A percentile compares a stretch with the other conserved stretches of the same genome.
phyloP scores from a whole-genome alignment of 495 filamentous ascomycete genomes.

The Sphaerosporella brunnea region DNA sequence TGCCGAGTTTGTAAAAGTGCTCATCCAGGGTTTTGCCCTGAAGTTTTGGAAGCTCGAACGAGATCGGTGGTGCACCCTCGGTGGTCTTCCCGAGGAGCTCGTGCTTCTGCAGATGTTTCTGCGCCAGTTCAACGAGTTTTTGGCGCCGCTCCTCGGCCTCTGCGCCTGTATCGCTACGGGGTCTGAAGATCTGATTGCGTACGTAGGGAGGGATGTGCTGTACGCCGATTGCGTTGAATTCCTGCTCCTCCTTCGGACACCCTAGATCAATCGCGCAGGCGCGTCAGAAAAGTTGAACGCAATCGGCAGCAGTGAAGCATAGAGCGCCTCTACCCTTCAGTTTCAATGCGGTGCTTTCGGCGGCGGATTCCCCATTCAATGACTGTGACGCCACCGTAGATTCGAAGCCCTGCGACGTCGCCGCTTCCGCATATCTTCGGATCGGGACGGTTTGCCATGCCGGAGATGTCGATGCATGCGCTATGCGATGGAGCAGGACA shows the following conservation, averaged over 20 bases:
- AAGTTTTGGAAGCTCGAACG: constrained; percentile 66
- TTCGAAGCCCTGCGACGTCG: no score
- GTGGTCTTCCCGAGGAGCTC: constrained; percentile 79
- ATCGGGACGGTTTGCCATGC: no score
- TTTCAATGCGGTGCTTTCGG: no score
- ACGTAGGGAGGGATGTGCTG: constrained; percentile 77
- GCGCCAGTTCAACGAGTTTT: constrained; percentile 63
- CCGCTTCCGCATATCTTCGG: no score
- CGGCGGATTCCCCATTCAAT: no score
- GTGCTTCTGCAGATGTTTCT: constrained; percentile 69
- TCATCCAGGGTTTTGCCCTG: constrained; percentile 75
- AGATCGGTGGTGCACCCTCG: constrained; percentile 54
- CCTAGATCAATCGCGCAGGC: not conserved
- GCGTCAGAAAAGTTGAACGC: not conserved
- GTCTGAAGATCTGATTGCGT: constrained; percentile 64
- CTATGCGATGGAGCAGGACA: not conserved
- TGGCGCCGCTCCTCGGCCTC: no score
- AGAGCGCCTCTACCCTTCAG: no score
- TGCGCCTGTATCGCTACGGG: constrained; percentile 26
- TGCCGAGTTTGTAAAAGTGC: constrained; percentile 81
- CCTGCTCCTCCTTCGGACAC: not conserved
- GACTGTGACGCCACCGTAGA: no score
- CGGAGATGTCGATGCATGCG: no score
- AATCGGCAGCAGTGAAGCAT: no score
- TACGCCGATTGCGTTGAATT: constrained; percentile 77